phyloP scores from a whole-genome alignment of 192 early-diverging fungal genomes.

The Coemansia brasiliensis region DNA sequence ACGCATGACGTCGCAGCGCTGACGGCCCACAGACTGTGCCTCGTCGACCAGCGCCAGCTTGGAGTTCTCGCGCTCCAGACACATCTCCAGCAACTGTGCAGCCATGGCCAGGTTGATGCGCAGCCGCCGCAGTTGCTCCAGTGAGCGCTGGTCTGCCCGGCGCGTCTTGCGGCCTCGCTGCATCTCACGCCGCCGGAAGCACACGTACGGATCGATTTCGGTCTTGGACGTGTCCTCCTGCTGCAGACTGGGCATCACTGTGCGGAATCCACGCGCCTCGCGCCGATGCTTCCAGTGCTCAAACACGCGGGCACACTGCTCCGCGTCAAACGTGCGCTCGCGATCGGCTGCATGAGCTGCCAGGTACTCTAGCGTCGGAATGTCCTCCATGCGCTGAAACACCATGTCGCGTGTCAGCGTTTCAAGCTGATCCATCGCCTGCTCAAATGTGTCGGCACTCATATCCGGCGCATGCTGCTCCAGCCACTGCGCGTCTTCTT shows the following conservation, averaged over 20 bases:
- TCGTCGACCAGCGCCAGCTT: slow-evolving; percentile 72
- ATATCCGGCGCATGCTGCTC: slow-evolving; percentile 13
- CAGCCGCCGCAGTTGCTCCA: slow-evolving; percentile 83
- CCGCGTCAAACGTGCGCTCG: slow-evolving; percentile 21
- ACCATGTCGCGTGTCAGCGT: slow-evolving; percentile 66
- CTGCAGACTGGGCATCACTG: slow-evolving; percentile 44
- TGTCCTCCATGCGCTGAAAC: slow-evolving; percentile 33
- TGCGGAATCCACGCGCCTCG: slow-evolving; percentile 13
- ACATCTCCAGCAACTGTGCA: slow-evolving; percentile 76
- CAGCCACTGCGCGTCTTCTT: slow-evolving; percentile 78
- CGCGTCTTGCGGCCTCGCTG: slow-evolving; percentile 84
- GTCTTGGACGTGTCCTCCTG: slow-evolving; percentile 65
- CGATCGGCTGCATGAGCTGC: slow-evolving; percentile 39
- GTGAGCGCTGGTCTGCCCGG: slow-evolving; percentile 77
- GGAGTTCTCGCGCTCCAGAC: slow-evolving; percentile 72
- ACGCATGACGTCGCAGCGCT: slow-evolving; percentile 28
- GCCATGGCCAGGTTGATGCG: slow-evolving; percentile 78
- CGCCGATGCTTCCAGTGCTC: slow-evolving; percentile 47
- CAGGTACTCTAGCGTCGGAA: slow-evolving; percentile 42
- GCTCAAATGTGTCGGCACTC: slow-evolving; percentile 78
- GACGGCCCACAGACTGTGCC: slow-evolving; percentile 58
- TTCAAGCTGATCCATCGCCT: slow-evolving; percentile 77
- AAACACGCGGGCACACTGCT: slow-evolving; percentile 17
- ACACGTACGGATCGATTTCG: slow-evolving; percentile 92
- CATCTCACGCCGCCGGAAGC: slow-evolving; percentile 94